phyloP scores from a whole-genome alignment of 179 eudicot genomes.

The Gypsophila paniculata region DNA sequence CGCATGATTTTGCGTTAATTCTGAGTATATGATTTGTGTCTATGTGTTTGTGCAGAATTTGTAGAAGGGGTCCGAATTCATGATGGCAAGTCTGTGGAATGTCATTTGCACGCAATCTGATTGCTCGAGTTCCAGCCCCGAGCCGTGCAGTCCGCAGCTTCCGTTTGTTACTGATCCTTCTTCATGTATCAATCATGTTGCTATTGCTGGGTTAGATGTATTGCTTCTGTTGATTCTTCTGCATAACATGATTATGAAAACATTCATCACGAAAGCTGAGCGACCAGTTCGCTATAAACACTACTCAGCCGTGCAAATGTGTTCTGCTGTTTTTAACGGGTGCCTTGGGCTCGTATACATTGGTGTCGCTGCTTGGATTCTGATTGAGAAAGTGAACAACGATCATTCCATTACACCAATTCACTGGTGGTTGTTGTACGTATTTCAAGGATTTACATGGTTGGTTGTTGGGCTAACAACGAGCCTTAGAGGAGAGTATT shows the following conservation, averaged over 20 bases:
- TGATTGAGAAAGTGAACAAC: constrained; percentile 39
- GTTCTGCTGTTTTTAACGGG: constrained; percentile 54
- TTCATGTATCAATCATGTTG: constrained; percentile 27
- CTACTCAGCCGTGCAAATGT: constrained; percentile 24
- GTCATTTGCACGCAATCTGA: constrained; percentile 15
- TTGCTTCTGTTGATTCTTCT: constrained; percentile 47
- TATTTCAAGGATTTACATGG: constrained; percentile 62
- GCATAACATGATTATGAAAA: constrained; percentile 27
- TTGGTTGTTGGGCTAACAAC: constrained; percentile 40
- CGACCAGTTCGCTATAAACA: constrained; percentile 19
- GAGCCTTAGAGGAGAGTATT: constrained; percentile 45
- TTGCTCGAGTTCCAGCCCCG: constrained; percentile 5
- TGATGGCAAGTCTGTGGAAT: constrained; percentile 18
- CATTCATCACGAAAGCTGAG: background rate
- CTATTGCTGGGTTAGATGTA: constrained; percentile 14
- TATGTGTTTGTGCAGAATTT: constrained; percentile 52
- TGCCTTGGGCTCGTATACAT: constrained; percentile 49
- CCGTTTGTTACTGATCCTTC: constrained; percentile 20
- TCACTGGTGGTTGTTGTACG: constrained; percentile 49
- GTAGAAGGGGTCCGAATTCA: constrained; percentile 17
- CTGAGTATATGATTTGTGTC: constrained; percentile 41
- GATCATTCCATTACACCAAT: constrained; percentile 34
- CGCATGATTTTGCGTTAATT: constrained; percentile 29
- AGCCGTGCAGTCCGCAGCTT: constrained; percentile 18
- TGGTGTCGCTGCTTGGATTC: constrained; percentile 46